Percentiles rank a stretch among this genome's conserved stretches.
Evolutionary conservation across 163 green algal species (phyloP).

Genomic region (Scenedesmus sp.): DNA sequence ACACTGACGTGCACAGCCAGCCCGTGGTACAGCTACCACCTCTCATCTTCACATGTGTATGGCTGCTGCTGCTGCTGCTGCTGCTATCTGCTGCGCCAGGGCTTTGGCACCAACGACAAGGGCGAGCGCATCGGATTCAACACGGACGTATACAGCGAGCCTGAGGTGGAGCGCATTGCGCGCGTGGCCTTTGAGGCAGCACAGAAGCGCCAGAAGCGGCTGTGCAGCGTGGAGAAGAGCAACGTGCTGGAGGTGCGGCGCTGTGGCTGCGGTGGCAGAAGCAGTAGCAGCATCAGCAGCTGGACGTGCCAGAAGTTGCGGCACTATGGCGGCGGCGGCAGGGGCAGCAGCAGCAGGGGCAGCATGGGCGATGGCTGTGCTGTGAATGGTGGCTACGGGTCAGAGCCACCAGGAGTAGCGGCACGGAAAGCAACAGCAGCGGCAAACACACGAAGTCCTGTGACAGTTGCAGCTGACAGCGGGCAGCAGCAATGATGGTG

Average conservation of each 20-base stretch:
- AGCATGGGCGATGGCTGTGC: background rate
- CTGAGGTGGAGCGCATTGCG: constrained; percentile 96
- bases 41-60: too few relatives aligned
- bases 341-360: background rate
- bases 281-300: constrained; percentile 4
- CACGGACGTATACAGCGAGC: constrained; percentile 96
- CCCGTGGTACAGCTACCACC: too few relatives aligned
- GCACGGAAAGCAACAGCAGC: constrained; percentile 62
- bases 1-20: too few relatives aligned
- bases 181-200: constrained; percentile 95
- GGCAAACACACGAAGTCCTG: constrained; percentile 28
- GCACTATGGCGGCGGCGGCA: background rate
- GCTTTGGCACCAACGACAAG: constrained; percentile 72
- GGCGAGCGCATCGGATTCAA: constrained; percentile 94
- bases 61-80: background rate
- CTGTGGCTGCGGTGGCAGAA: too few relatives aligned
- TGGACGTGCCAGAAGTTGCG: background rate
- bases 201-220: constrained; percentile 79
- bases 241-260: constrained; percentile 96
- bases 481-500: too few relatives aligned
- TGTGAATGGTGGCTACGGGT: background rate
- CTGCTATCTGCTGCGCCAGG: background rate
- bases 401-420: background rate
- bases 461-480: too few relatives aligned
- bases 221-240: constrained; percentile 97